Evolutionary conservation across 495 filamentous ascomycete genomes (phyloP).

Genomic region (Endocarpon pusillum): DNA sequence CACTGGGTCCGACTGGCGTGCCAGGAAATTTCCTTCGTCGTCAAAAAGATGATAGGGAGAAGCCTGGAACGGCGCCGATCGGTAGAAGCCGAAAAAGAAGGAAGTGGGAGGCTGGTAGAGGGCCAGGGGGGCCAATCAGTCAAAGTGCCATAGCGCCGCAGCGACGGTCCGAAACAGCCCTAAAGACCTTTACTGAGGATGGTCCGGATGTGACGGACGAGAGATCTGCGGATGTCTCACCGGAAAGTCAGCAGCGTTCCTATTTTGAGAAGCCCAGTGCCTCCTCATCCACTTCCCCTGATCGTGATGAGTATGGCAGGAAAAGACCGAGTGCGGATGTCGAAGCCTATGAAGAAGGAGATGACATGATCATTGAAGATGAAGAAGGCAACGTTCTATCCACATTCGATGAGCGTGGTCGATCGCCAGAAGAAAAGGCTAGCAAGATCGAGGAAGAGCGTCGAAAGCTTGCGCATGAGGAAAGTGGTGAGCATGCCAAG

Average conservation of each 20-base stretch:
- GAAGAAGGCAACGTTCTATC: constrained; percentile 71
- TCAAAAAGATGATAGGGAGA: constrained; percentile 60
- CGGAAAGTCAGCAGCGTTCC: neutral
- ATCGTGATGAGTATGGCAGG: constrained; percentile 6
- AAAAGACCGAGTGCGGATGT: constrained; percentile 24
- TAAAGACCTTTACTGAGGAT: constrained; percentile 17
- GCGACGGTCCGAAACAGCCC: constrained; percentile 21
- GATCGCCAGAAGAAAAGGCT: constrained; percentile 27
- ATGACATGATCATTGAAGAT: constrained; percentile 71
- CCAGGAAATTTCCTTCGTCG: constrained; percentile 72
- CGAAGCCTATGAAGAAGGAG: constrained; percentile 68
- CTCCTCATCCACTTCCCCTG: constrained; percentile 6
- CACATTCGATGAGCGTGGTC: constrained; percentile 26
- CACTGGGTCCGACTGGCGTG: constrained; percentile 56
- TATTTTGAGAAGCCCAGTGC: no score
- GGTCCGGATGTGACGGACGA: constrained; percentile 21
- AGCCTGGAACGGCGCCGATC: constrained; percentile 25
- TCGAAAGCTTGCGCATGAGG: constrained; percentile 40
- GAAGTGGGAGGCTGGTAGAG: constrained; percentile 54
- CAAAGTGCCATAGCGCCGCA: constrained; percentile 79
- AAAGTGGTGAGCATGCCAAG: constrained; percentile 23
- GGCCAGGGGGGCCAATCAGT: constrained; percentile 75
- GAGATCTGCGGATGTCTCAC: constrained; percentile 9
- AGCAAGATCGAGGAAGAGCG: constrained; percentile 39
- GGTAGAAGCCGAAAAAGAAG: constrained; percentile 41